phyloP scores from a whole-genome alignment of 495 filamentous ascomycete species.

The Pyronema domesticum region DNA sequence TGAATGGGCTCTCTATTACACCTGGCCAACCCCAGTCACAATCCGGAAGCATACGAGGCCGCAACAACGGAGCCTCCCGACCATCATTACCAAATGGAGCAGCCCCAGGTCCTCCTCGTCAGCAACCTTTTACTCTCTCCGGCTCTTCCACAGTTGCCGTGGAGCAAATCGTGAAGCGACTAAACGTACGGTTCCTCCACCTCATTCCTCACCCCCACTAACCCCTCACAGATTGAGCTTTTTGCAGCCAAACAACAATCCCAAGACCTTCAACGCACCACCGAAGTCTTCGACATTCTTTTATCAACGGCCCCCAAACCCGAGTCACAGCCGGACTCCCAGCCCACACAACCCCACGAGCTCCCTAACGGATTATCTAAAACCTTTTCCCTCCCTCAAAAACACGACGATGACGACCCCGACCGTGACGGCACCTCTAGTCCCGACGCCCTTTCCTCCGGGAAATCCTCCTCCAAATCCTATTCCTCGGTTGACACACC shows the following conservation, averaged over 20 bases:
- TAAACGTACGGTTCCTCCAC: constrained; percentile 49
- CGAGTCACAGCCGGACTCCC: constrained; percentile 25
- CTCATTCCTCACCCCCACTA: constrained; percentile 1
- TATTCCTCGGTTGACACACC: constrained; percentile 45
- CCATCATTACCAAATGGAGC: constrained; percentile 28
- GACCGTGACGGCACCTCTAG: constrained; percentile 1
- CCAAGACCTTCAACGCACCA: constrained; percentile 62
- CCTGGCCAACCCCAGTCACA: constrained; percentile 33
- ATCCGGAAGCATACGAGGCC: constrained; percentile 47
- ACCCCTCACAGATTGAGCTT: constrained; percentile 52
- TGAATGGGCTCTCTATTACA: constrained; percentile 47
- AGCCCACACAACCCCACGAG: constrained; percentile 31
- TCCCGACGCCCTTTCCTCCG: background rate
- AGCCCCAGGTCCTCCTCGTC: constrained; percentile 27
- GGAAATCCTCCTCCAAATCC: constrained; percentile 3
- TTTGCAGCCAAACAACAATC: constrained; percentile 72
- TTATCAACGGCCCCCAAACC: constrained; percentile 51
- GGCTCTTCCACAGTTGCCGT: constrained; percentile 59
- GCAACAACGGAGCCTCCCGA: constrained; percentile 42
- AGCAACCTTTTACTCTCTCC: constrained; percentile 34
- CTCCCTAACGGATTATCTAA: constrained; percentile 21
- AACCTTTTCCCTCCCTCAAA: constrained; percentile 4
- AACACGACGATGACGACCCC: background rate
- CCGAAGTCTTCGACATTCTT: constrained; percentile 59
- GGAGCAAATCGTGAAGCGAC: constrained; percentile 83